Evolutionary conservation across 257 asterid species (phyloP).

Genomic region (Lavandula angustifolia): DNA sequence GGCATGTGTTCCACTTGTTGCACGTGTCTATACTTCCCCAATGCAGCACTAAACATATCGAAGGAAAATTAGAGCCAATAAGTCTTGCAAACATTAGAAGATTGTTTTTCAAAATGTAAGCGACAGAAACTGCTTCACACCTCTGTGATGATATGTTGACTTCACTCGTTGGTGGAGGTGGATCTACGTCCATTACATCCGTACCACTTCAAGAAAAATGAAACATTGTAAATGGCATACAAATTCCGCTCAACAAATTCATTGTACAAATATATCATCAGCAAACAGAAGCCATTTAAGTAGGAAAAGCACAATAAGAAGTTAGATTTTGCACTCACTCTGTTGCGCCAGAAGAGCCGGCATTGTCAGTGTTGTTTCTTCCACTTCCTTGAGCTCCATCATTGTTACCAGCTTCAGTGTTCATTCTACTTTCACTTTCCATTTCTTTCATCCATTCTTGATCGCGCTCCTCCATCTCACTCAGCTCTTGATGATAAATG

Average conservation of each 20-base stretch:
- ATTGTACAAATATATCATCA: background rate
- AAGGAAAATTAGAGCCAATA: background rate
- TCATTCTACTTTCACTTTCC: slow-evolving; percentile 51
- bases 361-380: slow-evolving; percentile 35
- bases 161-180: slow-evolving; percentile 48
- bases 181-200: slow-evolving; percentile 81
- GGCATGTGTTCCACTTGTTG: slow-evolving; percentile 75
- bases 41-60: slow-evolving; percentile 62
- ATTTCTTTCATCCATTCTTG: slow-evolving; percentile 57
- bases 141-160: slow-evolving; percentile 44
- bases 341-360: slow-evolving; percentile 45
- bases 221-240: slow-evolving; percentile 19
- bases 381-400: too few relatives aligned
- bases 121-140: slow-evolving; percentile 34
- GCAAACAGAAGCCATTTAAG: too few relatives aligned
- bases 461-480: slow-evolving; percentile 95
- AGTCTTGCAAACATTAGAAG: background rate
- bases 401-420: too few relatives aligned
- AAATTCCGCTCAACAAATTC: too few relatives aligned
- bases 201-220: slow-evolving; percentile 44
- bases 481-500: slow-evolving; percentile 95
- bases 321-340: slow-evolving; percentile 42
- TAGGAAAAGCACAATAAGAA: background rate
- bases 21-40: slow-evolving; percentile 69
- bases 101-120: background rate